phyloP scores from a whole-genome alignment of 139 green algal genomes.

The Edaphochlamys debaryana region DNA sequence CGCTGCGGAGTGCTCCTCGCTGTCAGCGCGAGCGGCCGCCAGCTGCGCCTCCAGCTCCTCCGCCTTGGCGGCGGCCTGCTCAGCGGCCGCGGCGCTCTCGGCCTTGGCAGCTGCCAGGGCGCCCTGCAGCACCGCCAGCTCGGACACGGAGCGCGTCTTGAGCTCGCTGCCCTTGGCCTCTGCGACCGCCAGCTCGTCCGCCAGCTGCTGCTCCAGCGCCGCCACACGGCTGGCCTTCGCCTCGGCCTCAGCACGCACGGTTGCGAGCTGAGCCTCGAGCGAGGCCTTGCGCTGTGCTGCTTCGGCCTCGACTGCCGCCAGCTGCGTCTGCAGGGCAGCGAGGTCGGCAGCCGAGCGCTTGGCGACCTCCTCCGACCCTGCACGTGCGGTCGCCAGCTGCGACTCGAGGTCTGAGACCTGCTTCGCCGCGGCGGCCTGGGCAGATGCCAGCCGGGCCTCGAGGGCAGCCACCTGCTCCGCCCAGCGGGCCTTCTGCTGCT shows the following conservation, averaged over 20 bases:
- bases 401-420: too few relatives aligned
- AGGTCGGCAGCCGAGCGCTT: neutral
- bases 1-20: neutral
- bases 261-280: neutral
- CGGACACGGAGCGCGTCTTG: too few relatives aligned
- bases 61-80: too few relatives aligned
- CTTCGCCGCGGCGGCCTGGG: too few relatives aligned
- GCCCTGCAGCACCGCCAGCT: too few relatives aligned
- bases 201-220: neutral
- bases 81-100: too few relatives aligned
- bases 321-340: neutral
- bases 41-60: constrained; percentile 5
- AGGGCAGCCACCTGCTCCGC: neutral
- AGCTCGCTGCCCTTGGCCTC: too few relatives aligned
- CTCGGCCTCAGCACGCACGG: neutral
- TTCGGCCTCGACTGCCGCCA: neutral
- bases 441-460: neutral
- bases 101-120: neutral
- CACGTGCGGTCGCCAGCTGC: neutral
- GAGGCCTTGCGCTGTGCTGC: neutral
- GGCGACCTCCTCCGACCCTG: neutral
- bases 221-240: neutral
- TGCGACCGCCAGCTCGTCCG: neutral
- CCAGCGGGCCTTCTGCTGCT: neutral
- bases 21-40: neutral